Evolutionary conservation across 495 filamentous ascomycete species (phyloP), one percentile per base, ranked within the genome.

Genomic region (Pseudoneurospora amorphoporcata): DNA sequence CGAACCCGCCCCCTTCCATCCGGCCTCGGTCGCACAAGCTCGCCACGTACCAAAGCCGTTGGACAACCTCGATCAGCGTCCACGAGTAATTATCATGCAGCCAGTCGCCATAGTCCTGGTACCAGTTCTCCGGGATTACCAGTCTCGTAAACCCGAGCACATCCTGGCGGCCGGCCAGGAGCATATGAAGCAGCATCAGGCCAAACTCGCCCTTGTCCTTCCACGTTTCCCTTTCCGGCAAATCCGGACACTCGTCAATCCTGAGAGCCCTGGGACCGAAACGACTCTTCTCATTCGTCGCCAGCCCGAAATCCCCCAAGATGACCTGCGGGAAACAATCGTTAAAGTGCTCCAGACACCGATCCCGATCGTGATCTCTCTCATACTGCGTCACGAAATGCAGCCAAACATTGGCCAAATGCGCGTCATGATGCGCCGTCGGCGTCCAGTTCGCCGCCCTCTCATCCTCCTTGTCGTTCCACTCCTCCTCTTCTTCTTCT

Each of bases 381-480:
- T 77, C 76, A 16, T 73, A 65, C 12, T 72, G 69, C 10, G 69
- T 71, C 8, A 73, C 72, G 17, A 69, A 75, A 37, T 77, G 76
- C 68, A 75, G 39, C 29, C 40, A 75, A 5, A 76, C 37, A 32
- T 77, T 75, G 4, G 0, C 29, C 14, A 3, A 0, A 45, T 77
- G 71, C 4, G 10, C 35, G 42, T 75, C 73, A 5, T 3, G 2
- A 58, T 75, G 75, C 17, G 45, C 47, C 19, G 47, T 58, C 0
- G 47, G 47, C 19, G 6, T 2, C 47, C 47, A 58, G 2, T 14
- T 7, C 19, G 47, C 47, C 0, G 47, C 47, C 0, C 61, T 19
- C 39, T 41, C 19, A 53, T 47, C 1, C 68, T 29, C 71, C 61
- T 68, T 19, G 42, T 9, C 29, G 17, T 0, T 2, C 41, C 10